Conservation (phyloP, 2,329 filamentous ascomycete genomes). For the Leptosphaerulina australis region DNA sequence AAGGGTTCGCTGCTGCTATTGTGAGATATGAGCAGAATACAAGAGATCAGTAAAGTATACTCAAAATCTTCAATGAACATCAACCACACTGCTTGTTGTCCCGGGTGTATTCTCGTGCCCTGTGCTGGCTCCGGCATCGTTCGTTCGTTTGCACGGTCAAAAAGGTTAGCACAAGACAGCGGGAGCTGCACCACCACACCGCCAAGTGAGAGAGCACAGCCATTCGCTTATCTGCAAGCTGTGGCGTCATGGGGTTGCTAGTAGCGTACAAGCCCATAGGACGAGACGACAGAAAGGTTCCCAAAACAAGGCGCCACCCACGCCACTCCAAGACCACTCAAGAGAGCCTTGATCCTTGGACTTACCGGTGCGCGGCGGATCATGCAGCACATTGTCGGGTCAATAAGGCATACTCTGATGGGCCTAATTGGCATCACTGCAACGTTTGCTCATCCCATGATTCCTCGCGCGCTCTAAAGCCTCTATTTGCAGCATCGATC, state of each 20-base stretch:
- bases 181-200: conserved; percentile 35
- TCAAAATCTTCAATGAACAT: background rate
- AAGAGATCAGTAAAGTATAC: background rate
- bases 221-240: conserved; percentile 42
- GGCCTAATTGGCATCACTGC: conserved; percentile 31
- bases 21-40: conserved; percentile 4
- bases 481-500: conserved; percentile 34
- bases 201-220: conserved; percentile 38
- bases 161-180: conserved; percentile 22
- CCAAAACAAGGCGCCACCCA: conserved; percentile 39
- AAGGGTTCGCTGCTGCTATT: conserved; percentile 4
- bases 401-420: conserved; percentile 19
- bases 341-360: conserved; percentile 29
- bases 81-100: background rate
- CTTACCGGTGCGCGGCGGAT: conserved; percentile 28
- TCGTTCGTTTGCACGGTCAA: conserved; percentile 26
- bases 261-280: conserved; percentile 14
- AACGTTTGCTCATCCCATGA: conserved; percentile 26
- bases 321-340: conserved; percentile 36
- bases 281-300: conserved; percentile 13
- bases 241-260: conserved; percentile 38
- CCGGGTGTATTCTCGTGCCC: conserved; percentile 4
- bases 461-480: conserved; percentile 37
- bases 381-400: conserved; percentile 24
- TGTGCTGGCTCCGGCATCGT: conserved; percentile 21